Evolutionary conservation across 345 rosid genomes (phyloP).

Genomic region (Arabis alpina): DNA sequence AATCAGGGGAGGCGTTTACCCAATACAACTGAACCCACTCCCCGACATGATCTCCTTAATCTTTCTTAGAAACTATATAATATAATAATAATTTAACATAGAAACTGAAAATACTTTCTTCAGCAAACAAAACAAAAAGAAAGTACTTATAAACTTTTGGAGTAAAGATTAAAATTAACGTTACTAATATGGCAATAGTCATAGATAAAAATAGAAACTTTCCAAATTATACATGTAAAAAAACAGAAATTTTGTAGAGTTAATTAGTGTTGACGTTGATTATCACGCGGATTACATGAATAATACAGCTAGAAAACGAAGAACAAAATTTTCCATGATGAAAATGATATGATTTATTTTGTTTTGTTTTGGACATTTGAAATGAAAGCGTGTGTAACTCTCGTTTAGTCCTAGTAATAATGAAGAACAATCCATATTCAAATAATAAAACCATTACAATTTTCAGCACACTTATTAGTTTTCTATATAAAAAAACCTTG

Average conservation of each 20-base stretch:
- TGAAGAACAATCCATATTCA: slow-evolving; percentile 7
- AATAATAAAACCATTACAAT: neutral
- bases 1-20: slow-evolving; percentile 52
- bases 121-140: neutral
- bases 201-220: neutral
- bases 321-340: neutral
- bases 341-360: neutral
- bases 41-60: slow-evolving; percentile 46
- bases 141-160: neutral
- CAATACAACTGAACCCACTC: slow-evolving; percentile 55
- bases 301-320: neutral
- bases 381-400: slow-evolving; percentile 19
- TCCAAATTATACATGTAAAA: neutral
- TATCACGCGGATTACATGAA: slow-evolving; percentile 11
- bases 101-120: no score
- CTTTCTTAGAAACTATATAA: slow-evolving; percentile 29
- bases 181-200: neutral
- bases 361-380: slow-evolving; percentile 19
- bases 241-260: neutral
- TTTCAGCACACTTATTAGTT: slow-evolving; percentile 13
- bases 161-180: neutral
- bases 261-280: neutral
- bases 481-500: neutral
- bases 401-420: slow-evolving; percentile 15
- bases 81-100: neutral